A percentile compares a stretch with the other conserved stretches of the same genome.
Evolutionary conservation across 345 rosid species (phyloP).

Genomic region (Eucalyptus victrix): DNA sequence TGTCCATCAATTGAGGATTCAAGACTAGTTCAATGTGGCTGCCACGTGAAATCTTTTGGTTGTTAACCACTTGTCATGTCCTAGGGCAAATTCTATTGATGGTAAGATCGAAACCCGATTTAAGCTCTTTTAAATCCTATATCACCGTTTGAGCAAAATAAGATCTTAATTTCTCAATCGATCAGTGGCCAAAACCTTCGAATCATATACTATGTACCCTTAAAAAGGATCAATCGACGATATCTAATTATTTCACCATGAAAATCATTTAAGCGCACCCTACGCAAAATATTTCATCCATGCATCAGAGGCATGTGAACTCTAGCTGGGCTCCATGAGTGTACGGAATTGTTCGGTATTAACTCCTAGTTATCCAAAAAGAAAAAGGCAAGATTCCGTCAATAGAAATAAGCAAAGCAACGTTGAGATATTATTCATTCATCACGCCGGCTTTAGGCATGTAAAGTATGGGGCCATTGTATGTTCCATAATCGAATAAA

Average conservation of each 20-base stretch:
- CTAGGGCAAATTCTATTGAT: background rate
- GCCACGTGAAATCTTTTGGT: background rate
- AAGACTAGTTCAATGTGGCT: background rate
- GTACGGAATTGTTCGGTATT: background rate
- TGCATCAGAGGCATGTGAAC: background rate
- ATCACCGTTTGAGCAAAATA: background rate
- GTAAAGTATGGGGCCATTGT: background rate
- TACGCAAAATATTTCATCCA: too few species aligned
- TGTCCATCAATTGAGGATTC: background rate
- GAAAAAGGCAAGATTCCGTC: background rate
- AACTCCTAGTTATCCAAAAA: background rate
- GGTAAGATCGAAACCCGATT: background rate
- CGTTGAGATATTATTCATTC: background rate
- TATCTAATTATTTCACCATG: background rate
- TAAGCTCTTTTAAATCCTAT: background rate
- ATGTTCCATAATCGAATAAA: background rate
- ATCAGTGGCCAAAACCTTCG: too few species aligned
- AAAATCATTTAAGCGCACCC: background rate
- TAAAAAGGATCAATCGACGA: too few species aligned
- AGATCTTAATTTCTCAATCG: background rate
- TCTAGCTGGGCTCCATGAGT: background rate
- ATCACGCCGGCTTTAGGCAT: background rate
- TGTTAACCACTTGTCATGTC: background rate
- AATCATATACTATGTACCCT: too few species aligned
- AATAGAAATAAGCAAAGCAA: background rate